Percentiles rank a stretch among this genome's conserved stretches.
Evolutionary conservation across 768 basidiomycete genomes (phyloP).

Genomic region (Lactarius akahatsu): DNA sequence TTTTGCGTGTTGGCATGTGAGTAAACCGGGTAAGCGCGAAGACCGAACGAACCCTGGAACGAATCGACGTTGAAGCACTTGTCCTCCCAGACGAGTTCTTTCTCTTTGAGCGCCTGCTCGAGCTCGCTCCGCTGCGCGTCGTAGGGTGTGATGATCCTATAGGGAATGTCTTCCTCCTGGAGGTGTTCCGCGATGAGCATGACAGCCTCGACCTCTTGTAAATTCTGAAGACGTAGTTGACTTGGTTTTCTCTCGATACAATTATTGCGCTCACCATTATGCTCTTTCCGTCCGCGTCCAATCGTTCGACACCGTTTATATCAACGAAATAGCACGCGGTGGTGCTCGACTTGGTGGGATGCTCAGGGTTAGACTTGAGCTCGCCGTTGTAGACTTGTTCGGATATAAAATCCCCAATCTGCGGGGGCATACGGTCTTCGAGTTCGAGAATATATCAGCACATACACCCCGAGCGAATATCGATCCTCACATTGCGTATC

Average conservation of each 20-base stretch:
- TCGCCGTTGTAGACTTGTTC: slow-evolving; percentile 58
- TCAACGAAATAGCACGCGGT: slow-evolving; percentile 66
- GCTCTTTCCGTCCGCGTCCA: slow-evolving; percentile 16
- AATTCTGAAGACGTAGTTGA: slow-evolving; percentile 48
- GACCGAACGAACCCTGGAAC: slow-evolving; percentile 61
- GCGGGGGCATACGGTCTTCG: slow-evolving; percentile 80
- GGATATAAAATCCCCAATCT: slow-evolving; percentile 75
- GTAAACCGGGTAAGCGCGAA: background rate
- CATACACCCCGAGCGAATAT: slow-evolving; percentile 13
- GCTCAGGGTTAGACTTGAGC: slow-evolving; percentile 53
- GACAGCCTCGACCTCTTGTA: slow-evolving; percentile 53
- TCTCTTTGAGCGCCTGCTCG: slow-evolving; percentile 52
- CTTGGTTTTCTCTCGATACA: background rate
- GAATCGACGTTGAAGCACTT: slow-evolving; percentile 77
- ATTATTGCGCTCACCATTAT: slow-evolving; percentile 1
- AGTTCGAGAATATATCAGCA: slow-evolving; percentile 13
- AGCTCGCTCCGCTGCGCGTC: slow-evolving; percentile 64
- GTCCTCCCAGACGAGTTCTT: slow-evolving; percentile 58
- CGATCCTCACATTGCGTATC: slow-evolving; percentile 67
- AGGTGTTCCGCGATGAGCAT: slow-evolving; percentile 58
- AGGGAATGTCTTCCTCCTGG: slow-evolving; percentile 49
- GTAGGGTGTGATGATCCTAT: slow-evolving; percentile 78
- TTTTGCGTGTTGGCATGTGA: background rate
- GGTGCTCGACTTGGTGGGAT: slow-evolving; percentile 45
- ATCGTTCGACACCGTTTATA: slow-evolving; percentile 44